Base-by-base conservation (phyloP, 257 asterid genomes). In the Ilex aquifolium region DNA sequence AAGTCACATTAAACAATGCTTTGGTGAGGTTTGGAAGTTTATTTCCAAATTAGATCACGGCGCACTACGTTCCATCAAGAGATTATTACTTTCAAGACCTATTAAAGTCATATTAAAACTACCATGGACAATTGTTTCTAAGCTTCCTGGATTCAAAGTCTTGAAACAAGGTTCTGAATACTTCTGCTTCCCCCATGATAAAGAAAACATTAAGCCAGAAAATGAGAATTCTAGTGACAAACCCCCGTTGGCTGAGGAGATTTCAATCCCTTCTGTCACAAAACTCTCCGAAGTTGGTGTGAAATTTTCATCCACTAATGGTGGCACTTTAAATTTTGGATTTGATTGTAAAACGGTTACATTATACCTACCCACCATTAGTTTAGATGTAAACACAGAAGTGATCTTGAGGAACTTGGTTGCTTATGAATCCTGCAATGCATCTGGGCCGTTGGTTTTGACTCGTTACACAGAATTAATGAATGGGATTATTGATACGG, bases 391-490 rank as follows among this genome's bases (percentile, higher is more conserved):
- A 10, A 76, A 82, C 39, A 65, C 84, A 0, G 67, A 75, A 60
- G 73, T 63, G 6, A 67, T 80, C 10, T 32, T 87, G 67, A 67
- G 95, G 63, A 87, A 87, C 62, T n/a, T n/a, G n/a, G n/a, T n/a
- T n/a, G n/a, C n/a, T n/a, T n/a, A n/a, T n/a, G n/a, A n/a, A n/a
- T n/a, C 85, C 0, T 80, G 84, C 13, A 52, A 55, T 6, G 72
- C 70, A 2, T 49, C 84, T 0, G 90, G 95, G 21, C 82, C 90
- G 0, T 44, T 79, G 81, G 59, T 76, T n/a, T 50, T 88, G 5
- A 68, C 85, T 0, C 77, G 92, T 7, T 88, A 78, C 75, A 69
- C 84, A 0, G 96, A 88, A 65, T 31, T 86, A 54, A 86, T 88
- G 88, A 88, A 82, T 12, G 92, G 87, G 32, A 79, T 86, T 31